Evolutionary conservation across 768 basidiomycete genomes (phyloP).

Genomic region (Imleria badia): DNA sequence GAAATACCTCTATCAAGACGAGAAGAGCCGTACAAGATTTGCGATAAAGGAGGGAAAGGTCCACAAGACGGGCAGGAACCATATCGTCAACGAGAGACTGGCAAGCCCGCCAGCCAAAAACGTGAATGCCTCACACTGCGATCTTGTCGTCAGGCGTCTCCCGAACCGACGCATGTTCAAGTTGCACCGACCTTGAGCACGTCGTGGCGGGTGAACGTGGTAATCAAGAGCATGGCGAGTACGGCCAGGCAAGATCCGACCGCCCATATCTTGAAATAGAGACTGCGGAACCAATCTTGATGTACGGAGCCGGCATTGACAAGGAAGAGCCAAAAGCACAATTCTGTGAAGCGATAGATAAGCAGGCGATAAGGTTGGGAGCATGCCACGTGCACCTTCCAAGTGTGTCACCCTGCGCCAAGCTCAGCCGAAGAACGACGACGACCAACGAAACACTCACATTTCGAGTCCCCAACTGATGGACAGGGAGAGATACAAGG

Average conservation of each 20-base stretch:
- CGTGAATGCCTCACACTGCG: conserved; percentile 66
- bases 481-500: conserved; percentile 62
- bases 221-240: conserved; percentile 67
- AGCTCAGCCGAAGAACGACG: background rate
- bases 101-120: conserved; percentile 70
- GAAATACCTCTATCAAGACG: background rate
- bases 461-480: conserved; percentile 74
- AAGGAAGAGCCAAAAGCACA: conserved; percentile 88
- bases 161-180: background rate
- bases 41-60: conserved; percentile 65
- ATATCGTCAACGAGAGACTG: conserved; percentile 67
- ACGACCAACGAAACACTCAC: conserved; percentile 40
- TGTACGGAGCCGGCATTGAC: conserved; percentile 60
- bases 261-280: conserved; percentile 75
- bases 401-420: conserved; percentile 68
- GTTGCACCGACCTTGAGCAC: conserved; percentile 51
- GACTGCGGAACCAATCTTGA: conserved; percentile 74
- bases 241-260: conserved; percentile 61
- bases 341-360: conserved; percentile 43
- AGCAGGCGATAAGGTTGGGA: background rate
- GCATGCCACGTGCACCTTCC: conserved; percentile 51
- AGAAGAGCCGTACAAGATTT: conserved; percentile 49
- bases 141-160: conserved; percentile 10
- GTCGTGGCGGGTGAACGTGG: conserved; percentile 59
- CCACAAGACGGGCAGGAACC: conserved; percentile 73